A percentile compares a stretch with the other conserved stretches of the same genome.
Evolutionary conservation across 805 yeast species (phyloP).

Genomic region (Saccharomycopsis sp.): DNA sequence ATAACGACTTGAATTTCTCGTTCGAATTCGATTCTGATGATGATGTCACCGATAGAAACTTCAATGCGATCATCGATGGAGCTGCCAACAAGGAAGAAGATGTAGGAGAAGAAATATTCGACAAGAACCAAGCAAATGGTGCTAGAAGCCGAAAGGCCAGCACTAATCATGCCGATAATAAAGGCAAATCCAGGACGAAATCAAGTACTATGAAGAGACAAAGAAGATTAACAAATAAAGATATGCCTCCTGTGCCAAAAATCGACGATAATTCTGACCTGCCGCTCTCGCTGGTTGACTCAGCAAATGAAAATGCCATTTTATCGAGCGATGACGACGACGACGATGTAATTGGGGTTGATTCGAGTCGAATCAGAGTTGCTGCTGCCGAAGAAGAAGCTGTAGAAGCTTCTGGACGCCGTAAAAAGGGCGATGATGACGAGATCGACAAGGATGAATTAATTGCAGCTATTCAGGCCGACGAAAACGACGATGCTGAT

Average conservation of each 20-base stretch:
- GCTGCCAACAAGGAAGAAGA: constrained; percentile 41
- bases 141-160: too few species aligned
- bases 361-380: constrained; percentile 32
- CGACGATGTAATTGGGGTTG: constrained; percentile 26
- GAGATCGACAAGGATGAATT: constrained; percentile 33
- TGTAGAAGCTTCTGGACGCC: constrained; percentile 26
- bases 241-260: constrained; percentile 33
- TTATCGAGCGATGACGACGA: constrained; percentile 31
- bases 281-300: constrained; percentile 14
- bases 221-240: constrained; percentile 50
- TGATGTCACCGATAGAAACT: constrained; percentile 24
- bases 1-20: constrained; percentile 35
- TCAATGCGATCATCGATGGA: constrained; percentile 13
- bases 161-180: too few species aligned
- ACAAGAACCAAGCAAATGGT: too few species aligned
- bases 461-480: constrained; percentile 29
- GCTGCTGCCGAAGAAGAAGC: constrained; percentile 27
- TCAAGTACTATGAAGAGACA: constrained; percentile 25
- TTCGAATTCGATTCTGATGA: constrained; percentile 38
- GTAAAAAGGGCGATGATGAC: constrained; percentile 26
- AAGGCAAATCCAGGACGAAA: background rate
- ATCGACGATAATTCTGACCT: constrained; percentile 33
- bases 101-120: constrained; percentile 48
- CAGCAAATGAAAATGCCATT: constrained; percentile 18
- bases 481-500: constrained; percentile 17